Evolutionary conservation across 148 eudicot species (phyloP), one percentile per base, ranked within the genome.

Genomic region (Talinum fruticosum): DNA sequence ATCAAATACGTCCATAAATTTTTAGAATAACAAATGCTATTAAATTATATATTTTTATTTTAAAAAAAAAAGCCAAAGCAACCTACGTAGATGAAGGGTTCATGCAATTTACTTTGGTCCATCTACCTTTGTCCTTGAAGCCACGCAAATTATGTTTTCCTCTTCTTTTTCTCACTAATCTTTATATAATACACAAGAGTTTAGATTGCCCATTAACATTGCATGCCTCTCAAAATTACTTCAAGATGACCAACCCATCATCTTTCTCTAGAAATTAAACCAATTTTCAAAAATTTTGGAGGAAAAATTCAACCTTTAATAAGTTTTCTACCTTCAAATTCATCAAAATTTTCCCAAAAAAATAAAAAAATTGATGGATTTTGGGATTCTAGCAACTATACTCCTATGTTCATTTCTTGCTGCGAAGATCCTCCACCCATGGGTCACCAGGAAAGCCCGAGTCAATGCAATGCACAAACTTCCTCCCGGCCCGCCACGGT

Each of bases 401-500:
- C 67, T 91, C 10, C 64, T 89, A 4, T 83, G 72, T 71, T 79
- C 74, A 49, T 37, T 80, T 74, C 49, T 90, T 29, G 37, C 78
- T 64, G 44, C 66, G 54, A 87, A 75, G 33, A 8, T 88, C 18
- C 15, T 79, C 19, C 71, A 68, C 18, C 79, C 79, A 68, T 82
- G 90, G 87, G 28, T 84, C 30, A 64, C 14, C 21, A 83, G 62
- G 45, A 65, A 41, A 26, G 8, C 38, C 67, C 57, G 68, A 1
- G 26, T 49, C 37, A 33, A 29, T 36, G 26, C 68, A 57, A 33
- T 79, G 3, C 36, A 73, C 53, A 84, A 65, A n/a, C 97, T 93
- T 5, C 95, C 97, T 1, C 99, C 97, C 0, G 99, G 99, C 13
- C 99, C 99, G 10, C 83, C 86, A 16, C 73, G 88, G 72, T 91